Base-by-base conservation (phyloP, 2,329 filamentous ascomycete genomes). In the Alternaria postmessia region DNA sequence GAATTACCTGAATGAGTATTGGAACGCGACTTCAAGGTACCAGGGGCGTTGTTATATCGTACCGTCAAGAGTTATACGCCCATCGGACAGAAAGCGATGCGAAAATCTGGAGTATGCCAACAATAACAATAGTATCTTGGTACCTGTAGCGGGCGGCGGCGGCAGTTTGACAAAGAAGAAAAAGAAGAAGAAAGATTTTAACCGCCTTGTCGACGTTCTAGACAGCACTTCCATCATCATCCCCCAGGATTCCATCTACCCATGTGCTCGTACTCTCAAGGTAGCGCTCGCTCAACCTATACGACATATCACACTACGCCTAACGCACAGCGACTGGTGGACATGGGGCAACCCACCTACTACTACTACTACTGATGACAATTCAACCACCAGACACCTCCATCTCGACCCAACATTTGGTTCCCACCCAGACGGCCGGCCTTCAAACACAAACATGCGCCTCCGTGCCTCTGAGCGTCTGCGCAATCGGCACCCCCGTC, bases 341-440 rank as follows among this genome's bases (percentile, higher is more conserved):
- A 67, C 62, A 6, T 70, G 67, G 68, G 46, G 60, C 9, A 5
- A 58, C 26, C 57, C 64, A 0, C 34, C 18, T 26, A 26, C 24
- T 24, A 6, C 18, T 24, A 2, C 24, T 1, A 22, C n/a, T n/a
- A n/a, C 22, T 7, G 24, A 2, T 12, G 43, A 14, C 8, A 42
- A 46, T 0, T 8, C 59, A 20, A 9, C 39, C 0, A 7, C 5
- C 11, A 1, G 55, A 3, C 61, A 66, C 8, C 66, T 75, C 2
- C 65, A 39, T 20, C 61, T 75, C 6, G 72, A 75, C 16, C 72
- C 73, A 5, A 57, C 62, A 1, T 28, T 66, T 32, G 67, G 67
- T 5, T 32, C 5, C 9, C 20, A 56, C 8, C 8, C 24, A 0
- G 3, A 18, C 3, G n/a, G 39, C 16, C 59, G 64, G 2, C 56